A percentile compares a stretch with the other conserved stretches of the same genome.
Evolutionary conservation across 148 eudicot genomes (phyloP).

Genomic region (Cornus suecica): DNA sequence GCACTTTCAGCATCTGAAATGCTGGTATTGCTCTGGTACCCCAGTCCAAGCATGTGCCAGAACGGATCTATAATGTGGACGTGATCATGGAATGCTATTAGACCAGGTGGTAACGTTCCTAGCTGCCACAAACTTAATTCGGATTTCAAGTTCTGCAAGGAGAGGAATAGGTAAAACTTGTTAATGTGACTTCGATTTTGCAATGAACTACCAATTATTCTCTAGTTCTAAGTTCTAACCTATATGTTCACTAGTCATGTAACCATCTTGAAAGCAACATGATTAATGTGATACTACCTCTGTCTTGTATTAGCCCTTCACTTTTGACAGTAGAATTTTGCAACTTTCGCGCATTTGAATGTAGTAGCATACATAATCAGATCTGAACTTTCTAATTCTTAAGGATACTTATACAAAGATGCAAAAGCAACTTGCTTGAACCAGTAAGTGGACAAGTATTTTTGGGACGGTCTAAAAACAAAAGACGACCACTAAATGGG

Average conservation of each 20-base stretch:
- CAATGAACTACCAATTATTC: neutral
- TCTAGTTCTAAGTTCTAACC: neutral
- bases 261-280: too few species aligned
- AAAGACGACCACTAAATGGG: too few species aligned
- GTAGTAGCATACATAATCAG: too few species aligned
- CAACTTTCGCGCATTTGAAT: too few species aligned
- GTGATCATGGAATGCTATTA: slow-evolving; percentile 91
- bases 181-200: neutral
- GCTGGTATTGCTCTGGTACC: slow-evolving; percentile 85
- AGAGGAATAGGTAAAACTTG: neutral
- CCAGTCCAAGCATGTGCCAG: slow-evolving; percentile 95
- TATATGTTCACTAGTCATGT: too few species aligned
- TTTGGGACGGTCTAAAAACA: too few species aligned
- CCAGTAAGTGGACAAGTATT: too few species aligned
- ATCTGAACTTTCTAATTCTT: too few species aligned
- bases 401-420: too few species aligned
- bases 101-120: slow-evolving; percentile 92
- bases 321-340: too few species aligned
- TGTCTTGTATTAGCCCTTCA: too few species aligned
- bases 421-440: too few species aligned
- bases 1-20: slow-evolving; percentile 66
- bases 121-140: slow-evolving; percentile 96
- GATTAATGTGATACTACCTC: neutral
- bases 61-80: slow-evolving; percentile 65
- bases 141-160: slow-evolving; percentile 80